phyloP scores from a whole-genome alignment of 306 rosid genomes.

The Fragaria nilgerrensis region DNA sequence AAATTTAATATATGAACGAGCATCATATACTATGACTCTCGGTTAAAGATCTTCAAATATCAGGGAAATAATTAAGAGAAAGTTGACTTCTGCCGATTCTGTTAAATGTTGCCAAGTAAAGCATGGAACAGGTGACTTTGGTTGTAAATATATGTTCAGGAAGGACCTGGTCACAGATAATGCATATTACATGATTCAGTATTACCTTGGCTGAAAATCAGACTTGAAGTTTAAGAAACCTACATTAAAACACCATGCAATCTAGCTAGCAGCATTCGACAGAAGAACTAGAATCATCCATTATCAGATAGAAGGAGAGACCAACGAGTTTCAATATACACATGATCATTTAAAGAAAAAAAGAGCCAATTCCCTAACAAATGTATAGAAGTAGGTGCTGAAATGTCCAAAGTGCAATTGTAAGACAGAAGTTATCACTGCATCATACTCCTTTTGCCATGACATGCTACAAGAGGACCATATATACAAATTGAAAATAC shows the following conservation, averaged over 20 bases:
- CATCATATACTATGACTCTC: slow-evolving; percentile 7
- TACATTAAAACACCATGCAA: slow-evolving; percentile 1
- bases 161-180: neutral
- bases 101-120: neutral
- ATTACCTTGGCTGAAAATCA: neutral
- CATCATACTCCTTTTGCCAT: slow-evolving; percentile 2
- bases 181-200: neutral
- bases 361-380: neutral
- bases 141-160: neutral
- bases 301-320: neutral
- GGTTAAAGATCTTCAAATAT: neutral
- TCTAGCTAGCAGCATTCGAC: neutral
- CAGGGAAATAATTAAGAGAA: neutral
- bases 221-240: neutral
- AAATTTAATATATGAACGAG: slow-evolving; percentile 23
- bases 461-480: neutral
- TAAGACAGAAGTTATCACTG: neutral
- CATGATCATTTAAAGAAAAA: neutral
- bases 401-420: slow-evolving; percentile 1
- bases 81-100: neutral
- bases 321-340: neutral
- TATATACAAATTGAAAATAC: neutral
- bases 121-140: neutral
- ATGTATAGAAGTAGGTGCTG: neutral
- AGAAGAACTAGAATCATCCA: neutral